These are phyloP conservation scores for Aeminium ludgeri DNA, from an alignment of 495 filamentous ascomycete species.

Conservation along the genomic window DNA sequence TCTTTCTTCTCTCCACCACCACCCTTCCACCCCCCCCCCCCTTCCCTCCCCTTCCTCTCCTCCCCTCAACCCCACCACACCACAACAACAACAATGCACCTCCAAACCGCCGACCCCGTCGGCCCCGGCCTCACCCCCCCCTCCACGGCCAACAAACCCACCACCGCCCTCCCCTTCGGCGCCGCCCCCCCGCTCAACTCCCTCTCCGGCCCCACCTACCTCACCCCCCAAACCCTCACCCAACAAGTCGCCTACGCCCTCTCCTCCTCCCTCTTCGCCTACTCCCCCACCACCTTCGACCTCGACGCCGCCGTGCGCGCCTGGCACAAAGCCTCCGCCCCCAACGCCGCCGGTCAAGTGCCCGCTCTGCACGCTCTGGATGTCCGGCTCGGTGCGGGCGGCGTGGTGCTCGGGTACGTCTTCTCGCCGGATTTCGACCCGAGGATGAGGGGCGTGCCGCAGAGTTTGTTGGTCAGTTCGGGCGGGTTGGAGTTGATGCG, in stretches of 20 bases:
- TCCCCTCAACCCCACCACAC: neutral
- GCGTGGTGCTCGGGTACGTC: constrained; percentile 87
- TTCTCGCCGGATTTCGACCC: constrained; percentile 91
- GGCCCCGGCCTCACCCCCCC: constrained; percentile 2
- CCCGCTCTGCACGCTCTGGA: constrained; percentile 67
- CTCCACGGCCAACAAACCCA: neutral
- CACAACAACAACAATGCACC: constrained; percentile 7
- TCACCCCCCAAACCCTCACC: constrained; percentile 76
- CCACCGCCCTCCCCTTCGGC: constrained; percentile 46
- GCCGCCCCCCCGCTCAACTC: constrained; percentile 40
- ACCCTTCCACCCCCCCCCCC: too few species aligned
- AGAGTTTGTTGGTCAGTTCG: constrained; percentile 73
- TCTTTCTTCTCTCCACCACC: too few species aligned
- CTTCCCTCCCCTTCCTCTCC: neutral
- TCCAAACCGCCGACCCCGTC: constrained; percentile 10
- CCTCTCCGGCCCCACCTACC: constrained; percentile 77
- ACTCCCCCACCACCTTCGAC: constrained; percentile 84
- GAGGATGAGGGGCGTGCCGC: constrained; percentile 77
- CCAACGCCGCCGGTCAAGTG: constrained; percentile 65
- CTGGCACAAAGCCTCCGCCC: constrained; percentile 49
- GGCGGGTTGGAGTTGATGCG: constrained; percentile 66
- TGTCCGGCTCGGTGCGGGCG: constrained; percentile 74
- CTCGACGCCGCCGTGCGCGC: constrained; percentile 63
- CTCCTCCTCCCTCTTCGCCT: constrained; percentile 91
- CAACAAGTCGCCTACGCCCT: constrained; percentile 90